These are phyloP conservation scores for Talaromyces proteolyticus DNA, from an alignment of 495 filamentous ascomycete species.

Conservation along the genomic window DNA sequence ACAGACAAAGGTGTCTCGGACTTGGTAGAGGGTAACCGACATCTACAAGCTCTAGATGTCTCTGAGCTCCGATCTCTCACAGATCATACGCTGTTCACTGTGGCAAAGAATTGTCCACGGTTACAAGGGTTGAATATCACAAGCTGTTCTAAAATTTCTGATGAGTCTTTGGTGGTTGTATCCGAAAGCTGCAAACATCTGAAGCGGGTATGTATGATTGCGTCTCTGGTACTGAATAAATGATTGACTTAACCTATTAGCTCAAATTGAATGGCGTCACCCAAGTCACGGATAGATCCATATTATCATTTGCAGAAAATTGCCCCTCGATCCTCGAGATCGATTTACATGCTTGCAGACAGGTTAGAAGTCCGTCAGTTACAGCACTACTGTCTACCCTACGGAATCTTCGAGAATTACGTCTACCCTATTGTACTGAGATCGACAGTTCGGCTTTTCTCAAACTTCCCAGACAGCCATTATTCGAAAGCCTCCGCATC, in stretches of 20 bases:
- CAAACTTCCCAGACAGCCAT: conserved; percentile 60
- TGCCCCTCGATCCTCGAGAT: conserved; percentile 94
- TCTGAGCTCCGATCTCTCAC: conserved; percentile 76
- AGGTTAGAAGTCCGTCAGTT: conserved; percentile 73
- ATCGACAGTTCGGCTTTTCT: conserved; percentile 85
- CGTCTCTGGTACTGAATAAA: conserved; percentile 8
- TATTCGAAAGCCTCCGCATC: conserved; percentile 83
- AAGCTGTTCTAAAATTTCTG: conserved; percentile 75
- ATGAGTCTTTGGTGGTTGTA: conserved; percentile 75
- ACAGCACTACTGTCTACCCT: conserved; percentile 71
- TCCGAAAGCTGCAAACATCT: conserved; percentile 79
- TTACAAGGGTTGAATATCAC: conserved; percentile 94
- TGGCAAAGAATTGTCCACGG: conserved; percentile 73
- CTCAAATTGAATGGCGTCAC: conserved; percentile 89
- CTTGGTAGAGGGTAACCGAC: conserved; percentile 70
- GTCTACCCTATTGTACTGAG: conserved; percentile 74
- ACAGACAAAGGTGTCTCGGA: conserved; percentile 78
- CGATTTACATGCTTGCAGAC: conserved; percentile 81
- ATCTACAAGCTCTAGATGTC: conserved; percentile 86
- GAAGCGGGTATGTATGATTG: conserved; percentile 64
- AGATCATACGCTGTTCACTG: conserved; percentile 71
- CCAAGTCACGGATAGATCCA: conserved; percentile 70
- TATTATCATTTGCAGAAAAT: conserved; percentile 78
- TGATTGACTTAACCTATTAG: conserved; percentile 35
- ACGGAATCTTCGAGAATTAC: conserved; percentile 78